Percentiles rank a stretch among this genome's conserved stretches.
These are phyloP conservation scores for Flaveria trinervia DNA, from an alignment of 129 eudicot genomes.

Conservation along the genomic window DNA sequence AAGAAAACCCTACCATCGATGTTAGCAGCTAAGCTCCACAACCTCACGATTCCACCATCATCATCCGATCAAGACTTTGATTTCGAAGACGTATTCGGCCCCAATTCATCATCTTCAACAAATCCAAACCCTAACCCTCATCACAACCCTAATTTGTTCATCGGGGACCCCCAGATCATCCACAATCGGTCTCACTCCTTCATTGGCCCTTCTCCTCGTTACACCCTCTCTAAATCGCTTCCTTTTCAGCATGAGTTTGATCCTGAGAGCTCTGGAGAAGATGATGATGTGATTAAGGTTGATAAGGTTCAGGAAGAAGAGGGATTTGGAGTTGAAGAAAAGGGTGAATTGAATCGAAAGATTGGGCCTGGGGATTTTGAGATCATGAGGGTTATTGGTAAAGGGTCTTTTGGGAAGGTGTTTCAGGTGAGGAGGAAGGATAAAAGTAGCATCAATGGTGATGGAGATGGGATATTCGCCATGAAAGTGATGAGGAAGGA, in stretches of 20 bases:
- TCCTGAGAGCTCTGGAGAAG: slow-evolving; percentile 41
- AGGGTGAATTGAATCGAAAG: slow-evolving; percentile 25
- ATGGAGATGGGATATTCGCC: slow-evolving; percentile 72
- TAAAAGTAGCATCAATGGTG: slow-evolving; percentile 29
- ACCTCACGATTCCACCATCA: slow-evolving; percentile 69
- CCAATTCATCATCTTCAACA: slow-evolving; percentile 37
- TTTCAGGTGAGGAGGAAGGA: slow-evolving; percentile 77
- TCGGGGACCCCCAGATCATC: slow-evolving; percentile 62
- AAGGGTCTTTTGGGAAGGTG: slow-evolving; percentile 49
- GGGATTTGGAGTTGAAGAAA: slow-evolving; percentile 26
- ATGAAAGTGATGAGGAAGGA: slow-evolving; percentile 98
- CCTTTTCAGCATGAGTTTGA: slow-evolving; percentile 49
- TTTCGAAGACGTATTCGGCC: slow-evolving; percentile 74
- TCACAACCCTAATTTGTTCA: slow-evolving; percentile 39
- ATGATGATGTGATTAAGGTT: slow-evolving; percentile 20
- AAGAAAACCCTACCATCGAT: slow-evolving; percentile 57
- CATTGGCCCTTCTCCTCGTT: slow-evolving; percentile 89
- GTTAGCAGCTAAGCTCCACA: slow-evolving; percentile 58
- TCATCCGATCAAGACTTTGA: slow-evolving; percentile 63
- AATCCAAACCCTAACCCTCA: slow-evolving; percentile 31
- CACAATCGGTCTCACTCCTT: slow-evolving; percentile 91
- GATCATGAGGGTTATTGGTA: slow-evolving; percentile 79
- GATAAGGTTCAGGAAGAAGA: slow-evolving; percentile 12
- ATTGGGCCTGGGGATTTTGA: slow-evolving; percentile 83
- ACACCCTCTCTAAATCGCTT: slow-evolving; percentile 57